Percentiles rank a stretch among this genome's conserved stretches.
phyloP scores from a whole-genome alignment of 2,329 filamentous ascomycete genomes.

The Ophiostoma quercus region DNA sequence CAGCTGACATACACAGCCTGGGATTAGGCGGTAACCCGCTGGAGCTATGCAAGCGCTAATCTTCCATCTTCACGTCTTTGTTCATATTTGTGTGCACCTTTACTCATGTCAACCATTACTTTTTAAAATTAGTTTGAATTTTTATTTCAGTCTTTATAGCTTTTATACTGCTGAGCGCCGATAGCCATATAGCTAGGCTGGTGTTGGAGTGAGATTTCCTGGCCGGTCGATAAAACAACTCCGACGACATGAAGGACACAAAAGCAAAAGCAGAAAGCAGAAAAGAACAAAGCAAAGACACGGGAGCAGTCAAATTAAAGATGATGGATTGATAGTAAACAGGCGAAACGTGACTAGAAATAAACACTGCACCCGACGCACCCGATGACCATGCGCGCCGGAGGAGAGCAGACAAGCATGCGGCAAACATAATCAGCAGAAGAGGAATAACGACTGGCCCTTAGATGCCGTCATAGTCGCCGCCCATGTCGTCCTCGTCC shows the following conservation, averaged over 20 bases:
- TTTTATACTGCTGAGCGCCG: too few relatives aligned
- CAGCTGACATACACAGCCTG: not conserved
- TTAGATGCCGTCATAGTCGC: constrained; percentile 94
- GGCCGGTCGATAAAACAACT: not conserved
- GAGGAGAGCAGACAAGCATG: not conserved
- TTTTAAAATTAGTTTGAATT: too few relatives aligned
- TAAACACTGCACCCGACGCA: not conserved
- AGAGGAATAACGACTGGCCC: not conserved
- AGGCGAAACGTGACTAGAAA: not conserved
- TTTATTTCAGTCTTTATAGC: too few relatives aligned
- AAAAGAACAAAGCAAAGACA: not conserved
- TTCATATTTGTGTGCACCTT: not conserved
- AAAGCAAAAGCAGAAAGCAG: not conserved
- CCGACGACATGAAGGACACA: not conserved
- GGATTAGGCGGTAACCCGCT: not conserved
- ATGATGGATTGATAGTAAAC: not conserved
- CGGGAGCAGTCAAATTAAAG: not conserved
- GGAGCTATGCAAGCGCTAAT: not conserved
- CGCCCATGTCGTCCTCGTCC: constrained; percentile 92
- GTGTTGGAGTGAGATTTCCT: not conserved
- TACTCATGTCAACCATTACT: not conserved
- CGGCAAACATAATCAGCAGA: not conserved
- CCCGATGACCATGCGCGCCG: not conserved
- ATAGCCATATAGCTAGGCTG: too few relatives aligned
- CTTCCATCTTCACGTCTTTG: not conserved